These are phyloP conservation scores for Ambrosia artemisiifolia DNA, from an alignment of 129 eudicot genomes.

Conservation along the genomic window DNA sequence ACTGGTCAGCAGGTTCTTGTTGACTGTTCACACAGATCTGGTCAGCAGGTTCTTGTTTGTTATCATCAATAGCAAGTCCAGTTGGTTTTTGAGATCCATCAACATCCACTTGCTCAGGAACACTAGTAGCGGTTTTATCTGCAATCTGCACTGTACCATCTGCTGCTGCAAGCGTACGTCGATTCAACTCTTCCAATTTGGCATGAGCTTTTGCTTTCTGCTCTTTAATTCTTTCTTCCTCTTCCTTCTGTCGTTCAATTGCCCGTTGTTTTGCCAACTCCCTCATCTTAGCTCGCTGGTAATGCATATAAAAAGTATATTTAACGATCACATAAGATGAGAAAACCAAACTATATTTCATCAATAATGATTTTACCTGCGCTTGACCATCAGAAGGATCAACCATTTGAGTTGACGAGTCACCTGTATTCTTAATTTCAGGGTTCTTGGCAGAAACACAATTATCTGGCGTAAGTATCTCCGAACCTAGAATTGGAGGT, in stretches of 20 bases:
- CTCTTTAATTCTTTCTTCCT: constrained; percentile 79
- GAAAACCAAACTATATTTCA: not conserved
- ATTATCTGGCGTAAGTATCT: constrained; percentile 15
- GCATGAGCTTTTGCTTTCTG: constrained; percentile 93
- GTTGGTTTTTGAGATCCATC: constrained; percentile 26
- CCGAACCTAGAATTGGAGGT: constrained; percentile 38
- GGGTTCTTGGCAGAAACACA: constrained; percentile 14
- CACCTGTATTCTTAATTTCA: constrained; percentile 34
- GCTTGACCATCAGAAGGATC: constrained; percentile 60
- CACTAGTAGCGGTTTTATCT: constrained; percentile 30
- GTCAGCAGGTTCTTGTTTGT: constrained; percentile 16
- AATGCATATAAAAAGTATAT: not conserved
- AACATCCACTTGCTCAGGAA: constrained; percentile 25
- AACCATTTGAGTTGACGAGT: constrained; percentile 26
- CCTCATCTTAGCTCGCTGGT: constrained; percentile 79
- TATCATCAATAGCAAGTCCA: constrained; percentile 23
- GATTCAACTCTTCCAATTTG: constrained; percentile 82
- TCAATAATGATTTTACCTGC: constrained; percentile 36
- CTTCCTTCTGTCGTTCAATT: constrained; percentile 82
- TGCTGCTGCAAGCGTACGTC: constrained; percentile 54
- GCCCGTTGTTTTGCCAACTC: constrained; percentile 93
- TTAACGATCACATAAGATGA: constrained; percentile 2
- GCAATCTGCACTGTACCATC: constrained; percentile 27
- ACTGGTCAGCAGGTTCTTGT: constrained; percentile 29
- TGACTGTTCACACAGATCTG: constrained; percentile 21